phyloP scores from a whole-genome alignment of 148 eudicot species.

The Rhododendron ovatum region DNA sequence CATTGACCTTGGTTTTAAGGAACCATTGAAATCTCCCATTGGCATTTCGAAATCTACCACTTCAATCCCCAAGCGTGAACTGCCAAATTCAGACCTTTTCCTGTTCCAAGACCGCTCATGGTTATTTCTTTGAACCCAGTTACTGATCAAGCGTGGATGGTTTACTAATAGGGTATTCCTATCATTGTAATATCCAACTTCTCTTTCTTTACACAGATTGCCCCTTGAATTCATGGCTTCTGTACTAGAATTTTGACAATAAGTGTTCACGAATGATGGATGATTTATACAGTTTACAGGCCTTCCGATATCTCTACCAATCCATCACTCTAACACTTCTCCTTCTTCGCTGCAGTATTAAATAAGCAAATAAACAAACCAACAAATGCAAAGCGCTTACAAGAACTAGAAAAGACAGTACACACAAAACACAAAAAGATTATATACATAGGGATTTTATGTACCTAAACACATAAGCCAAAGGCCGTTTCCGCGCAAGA shows the following conservation, averaged over 20 bases:
- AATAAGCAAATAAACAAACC: neutral
- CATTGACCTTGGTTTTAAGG: slow-evolving; percentile 27
- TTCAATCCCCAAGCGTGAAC: slow-evolving; percentile 13
- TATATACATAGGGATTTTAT: neutral
- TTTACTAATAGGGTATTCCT: slow-evolving; percentile 18
- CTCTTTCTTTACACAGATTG: slow-evolving; percentile 22
- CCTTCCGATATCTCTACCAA: neutral
- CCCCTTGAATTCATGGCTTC: slow-evolving; percentile 17
- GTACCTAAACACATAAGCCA: neutral
- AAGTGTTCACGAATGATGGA: no score
- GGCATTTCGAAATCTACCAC: slow-evolving; percentile 24
- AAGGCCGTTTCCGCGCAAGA: no score
- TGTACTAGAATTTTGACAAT: slow-evolving; percentile 4
- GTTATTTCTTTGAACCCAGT: slow-evolving; percentile 13
- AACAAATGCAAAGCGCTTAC: neutral
- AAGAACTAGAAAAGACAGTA: neutral
- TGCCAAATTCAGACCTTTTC: slow-evolving; percentile 5
- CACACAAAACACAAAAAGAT: neutral
- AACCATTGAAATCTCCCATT: slow-evolving; percentile 20
- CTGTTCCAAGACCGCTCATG: neutral
- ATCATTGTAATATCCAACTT: slow-evolving; percentile 16
- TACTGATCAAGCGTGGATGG: slow-evolving; percentile 5
- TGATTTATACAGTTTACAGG: neutral
- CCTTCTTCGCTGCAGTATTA: neutral
- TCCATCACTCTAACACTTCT: neutral